These are phyloP conservation scores for Xeromyces bisporus DNA, from an alignment of 495 filamentous ascomycete species.

Conservation along the genomic window DNA sequence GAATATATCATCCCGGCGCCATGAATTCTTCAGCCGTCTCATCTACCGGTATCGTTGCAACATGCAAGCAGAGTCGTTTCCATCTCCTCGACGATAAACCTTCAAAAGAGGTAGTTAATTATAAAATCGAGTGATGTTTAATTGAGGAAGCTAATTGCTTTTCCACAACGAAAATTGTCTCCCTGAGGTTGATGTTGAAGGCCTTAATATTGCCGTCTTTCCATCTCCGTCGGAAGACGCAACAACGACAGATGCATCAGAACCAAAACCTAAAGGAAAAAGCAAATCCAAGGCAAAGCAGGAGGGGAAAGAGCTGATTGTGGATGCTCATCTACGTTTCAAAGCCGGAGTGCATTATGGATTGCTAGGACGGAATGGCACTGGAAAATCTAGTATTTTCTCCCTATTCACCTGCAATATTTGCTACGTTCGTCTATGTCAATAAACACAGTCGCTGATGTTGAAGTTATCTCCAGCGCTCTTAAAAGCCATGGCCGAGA, in stretches of 20 bases:
- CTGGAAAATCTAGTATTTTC: slow-evolving; percentile 55
- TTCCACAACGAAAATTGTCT: no score
- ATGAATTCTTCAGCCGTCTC: no score
- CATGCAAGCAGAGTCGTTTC: slow-evolving; percentile 31
- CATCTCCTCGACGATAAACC: slow-evolving; percentile 26
- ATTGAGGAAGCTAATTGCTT: no score
- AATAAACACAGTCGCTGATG: neutral
- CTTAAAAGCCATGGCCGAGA: slow-evolving; percentile 55
- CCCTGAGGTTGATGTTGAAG: slow-evolving; percentile 55
- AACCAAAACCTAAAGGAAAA: slow-evolving; percentile 24
- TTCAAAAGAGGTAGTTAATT: slow-evolving; percentile 19
- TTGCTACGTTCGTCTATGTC: no score
- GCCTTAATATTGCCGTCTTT: slow-evolving; percentile 43
- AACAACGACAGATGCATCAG: slow-evolving; percentile 15
- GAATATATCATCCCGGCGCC: no score
- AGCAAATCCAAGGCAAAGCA: slow-evolving; percentile 35
- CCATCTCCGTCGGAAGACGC: slow-evolving; percentile 15
- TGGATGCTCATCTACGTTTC: slow-evolving; percentile 47
- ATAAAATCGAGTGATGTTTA: neutral
- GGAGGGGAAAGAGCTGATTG: slow-evolving; percentile 48
- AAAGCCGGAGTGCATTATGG: slow-evolving; percentile 58
- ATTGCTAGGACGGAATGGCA: slow-evolving; percentile 59
- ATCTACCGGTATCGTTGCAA: no score
- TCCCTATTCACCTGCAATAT: no score
- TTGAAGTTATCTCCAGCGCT: slow-evolving; percentile 32